Base-by-base conservation (phyloP, 2,329 filamentous ascomycete species). In the Cytospora mali region DNA sequence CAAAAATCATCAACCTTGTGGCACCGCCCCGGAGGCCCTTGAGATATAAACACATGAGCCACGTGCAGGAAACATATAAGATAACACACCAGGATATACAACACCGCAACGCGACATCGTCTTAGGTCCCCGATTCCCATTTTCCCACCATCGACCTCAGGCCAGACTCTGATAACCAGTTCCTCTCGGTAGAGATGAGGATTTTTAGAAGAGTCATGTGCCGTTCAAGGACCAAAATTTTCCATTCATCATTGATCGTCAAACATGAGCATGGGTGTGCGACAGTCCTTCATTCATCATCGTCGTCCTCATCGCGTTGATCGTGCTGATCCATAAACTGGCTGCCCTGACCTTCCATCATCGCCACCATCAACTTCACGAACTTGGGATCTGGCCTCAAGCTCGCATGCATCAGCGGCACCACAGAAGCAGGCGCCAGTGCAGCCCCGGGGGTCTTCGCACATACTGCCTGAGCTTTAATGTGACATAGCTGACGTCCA, bases 401-500 rank as follows among this genome's bases (percentile, higher is more conserved):
- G 2, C 72, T 67, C 0, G 71, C 74, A 59, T 76, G 78, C 68
- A 79, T 72, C 18, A 66, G 62, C 0, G 76, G 71, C 2, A 72
- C 73, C 28, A 83, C 70, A 0, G 75, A 55, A 0, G 77, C 70
- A 0, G 10, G 71, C 66, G 18, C 69, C 58, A 27, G 66, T 3
- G 59, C 71, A 62, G 58, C 65, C 6, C 62, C 63, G 2, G 66
- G 62, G 7, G 23, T 39, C 9, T 16, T 13, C 25, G 50, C 46
- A 18, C 55, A 16, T 29, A 58, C 63, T 51, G 62, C 68, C 55
- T 66, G 70, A 11, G 76, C 75, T 68, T 86, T 86, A 62, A 86
- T 74, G 35, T 71, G 70, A 9, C 75, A 77, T 2, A 85, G 74
- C 68, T 85, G 82, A 1, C 71, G 73, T 0, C 83, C 83, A 0